Evolutionary conservation across 352 stramenopile genomes (phyloP), one percentile per base, ranked within the genome.

Genomic region (Peronospora farinosa): DNA sequence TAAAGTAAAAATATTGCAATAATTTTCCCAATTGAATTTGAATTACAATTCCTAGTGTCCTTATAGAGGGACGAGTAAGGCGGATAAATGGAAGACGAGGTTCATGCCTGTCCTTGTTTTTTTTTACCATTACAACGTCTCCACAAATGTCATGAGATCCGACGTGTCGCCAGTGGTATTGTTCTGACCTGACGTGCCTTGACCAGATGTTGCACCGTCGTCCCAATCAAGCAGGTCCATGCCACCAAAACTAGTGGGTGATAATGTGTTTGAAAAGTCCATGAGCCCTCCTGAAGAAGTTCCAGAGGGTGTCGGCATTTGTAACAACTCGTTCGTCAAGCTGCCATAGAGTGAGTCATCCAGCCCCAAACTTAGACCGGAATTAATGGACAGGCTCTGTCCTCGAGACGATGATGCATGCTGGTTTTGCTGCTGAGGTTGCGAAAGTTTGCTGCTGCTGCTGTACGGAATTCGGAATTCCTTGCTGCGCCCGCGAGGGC

Each of bases 71-170:
- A 27, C 23, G 23, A 27, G 23, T 4, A 27, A 23, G 21, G 21
- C 21, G 2, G 21, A 23, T 23, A n/a, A 23, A 23, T 23, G 23
- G 3, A 27, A 27, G 23, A 27, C 23, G 23, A 27, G 23, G 23
- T 27, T 5, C 23, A 27, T 27, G n/a, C 23, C 23, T 27, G 23
- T 27, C 35, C 31, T 47, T 62, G 56, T 39, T 43, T 11, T 2
- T 39, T 43, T 11, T 2, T 16, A 8, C 27, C 10, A 43, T 45
- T 67, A 70, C 62, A 70, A 55, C 16, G 73, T 74, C 46, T 89
- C 78, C n/a, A 88, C 78, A 49, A 89, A 86, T 7, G 48, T 63
- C 73, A 89, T 84, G 36, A 89, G 56, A 52, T 89, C 76, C 10
- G 69, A 61, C 40, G 61, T 69, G 55, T 85, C 78, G 28, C 72